Evolutionary conservation across 305 asterid species (phyloP), one percentile per base, ranked within the genome.

Genomic region (Rubia balearica): DNA sequence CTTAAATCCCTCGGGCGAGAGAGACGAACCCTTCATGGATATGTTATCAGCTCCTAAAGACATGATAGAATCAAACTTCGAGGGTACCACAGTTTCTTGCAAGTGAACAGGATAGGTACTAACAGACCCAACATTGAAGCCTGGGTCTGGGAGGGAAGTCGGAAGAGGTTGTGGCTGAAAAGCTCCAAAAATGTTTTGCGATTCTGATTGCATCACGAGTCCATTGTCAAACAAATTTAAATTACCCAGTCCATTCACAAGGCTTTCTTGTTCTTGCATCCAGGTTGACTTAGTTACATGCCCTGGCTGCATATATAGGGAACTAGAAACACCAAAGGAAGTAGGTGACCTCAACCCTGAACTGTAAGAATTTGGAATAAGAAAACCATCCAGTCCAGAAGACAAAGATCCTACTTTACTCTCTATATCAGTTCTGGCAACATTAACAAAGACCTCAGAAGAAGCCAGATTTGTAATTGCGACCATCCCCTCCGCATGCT

Each of bases 181-280:
- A 66, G 80, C 80, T 73, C 89, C 86, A 38, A 77, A 72, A 69
- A 76, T 80, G 63, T 80, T 89, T 60, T 82, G 90, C 77, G 81
- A 22, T 72, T 87, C 90, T 62, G 78, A 66, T 49, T 75, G 83
- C 73, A 76, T 68, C 22, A 73, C 45, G 53, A 61, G 42, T 7
- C 86, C 89, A 83, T 88, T 86, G 77, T 80, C 97, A 75, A 74
- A 81, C 79, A 84, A 77, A 75, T 80, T 79, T 74, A 88, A 69
- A 75, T 82, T 83, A 66, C 83, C 77, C 76, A 89, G 66, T 64
- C 90, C 90, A 79, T 78, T 88, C 72, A 72, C 77, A 63, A 75
- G 63, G 36, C 87, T 79, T 72, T 65, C 76, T 46, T 84, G 87
- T 19, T 86, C 88, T 11, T 74, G 81, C 36, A 79, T 78, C 97